Evolutionary conservation across 2,329 filamentous ascomycete genomes (phyloP), one percentile per base, ranked within the genome.

Genomic region (Botrytis galanthina): DNA sequence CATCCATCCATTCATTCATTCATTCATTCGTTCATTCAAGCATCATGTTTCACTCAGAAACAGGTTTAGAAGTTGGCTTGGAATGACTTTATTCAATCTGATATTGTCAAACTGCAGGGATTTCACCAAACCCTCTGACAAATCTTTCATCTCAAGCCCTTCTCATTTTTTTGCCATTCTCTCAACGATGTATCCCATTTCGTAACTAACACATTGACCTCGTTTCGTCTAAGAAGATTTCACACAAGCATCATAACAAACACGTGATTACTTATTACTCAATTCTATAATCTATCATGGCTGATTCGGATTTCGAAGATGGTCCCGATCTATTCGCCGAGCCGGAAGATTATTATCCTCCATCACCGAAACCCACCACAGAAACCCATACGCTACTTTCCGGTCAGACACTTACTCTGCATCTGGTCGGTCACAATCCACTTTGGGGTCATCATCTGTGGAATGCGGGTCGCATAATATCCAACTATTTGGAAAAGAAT

Each of bases 391-490:
- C 86, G 35, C 88, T 95, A 81, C 84, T 88, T 73, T 89, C 88
- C 51, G 93, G 92, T 74, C 82, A 75, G 3, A 76, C 75, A 8
- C 72, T 81, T n/a, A 76, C 75, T n/a, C 87, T 97, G 76, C 89
- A 93, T 78, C 89, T 98, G 20, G 93, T 97, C 62, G 95, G 95
- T 74, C 91, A 93, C 82, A 95, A 93, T 84, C 93, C 94, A 37
- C 88, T 97, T 22, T 97, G 97, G 89, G 95, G 93, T 26, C 93
- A 98, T 82, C 88, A 93, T 76, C 87, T 98, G 44, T 98, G 95
- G 95, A 97, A 98, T 82, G 95, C 93, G 75, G 91, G 92, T 74
- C 91, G 93, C 75, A 89, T 93, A 57, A 87, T 95, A 67, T 89
- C 94, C 26, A 86, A 90, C 77, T 94, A 94, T 83, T 89, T 98